phyloP scores from a whole-genome alignment of 2,329 filamentous ascomycete genomes.

The Botrytis paeoniae region DNA sequence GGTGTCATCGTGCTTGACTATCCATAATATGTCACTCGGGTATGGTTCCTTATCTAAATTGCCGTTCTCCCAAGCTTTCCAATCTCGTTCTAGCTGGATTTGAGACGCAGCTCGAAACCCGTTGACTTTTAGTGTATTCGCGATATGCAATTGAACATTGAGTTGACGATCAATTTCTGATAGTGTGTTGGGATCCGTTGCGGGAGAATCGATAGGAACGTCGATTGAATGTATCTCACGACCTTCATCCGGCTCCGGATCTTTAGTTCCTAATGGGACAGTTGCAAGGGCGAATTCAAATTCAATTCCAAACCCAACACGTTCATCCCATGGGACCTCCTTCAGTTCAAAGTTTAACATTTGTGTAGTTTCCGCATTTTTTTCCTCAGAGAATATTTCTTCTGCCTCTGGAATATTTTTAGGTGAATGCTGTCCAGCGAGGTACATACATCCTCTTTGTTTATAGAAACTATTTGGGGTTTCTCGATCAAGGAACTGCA shows the following conservation, averaged over 20 bases:
- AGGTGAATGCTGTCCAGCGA: not conserved
- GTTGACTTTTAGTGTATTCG: not conserved
- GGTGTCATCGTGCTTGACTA: conserved; percentile 17
- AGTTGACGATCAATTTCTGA: conserved; percentile 2
- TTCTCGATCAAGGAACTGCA: not conserved
- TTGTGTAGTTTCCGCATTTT: not conserved
- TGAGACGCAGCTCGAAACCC: conserved; percentile 14
- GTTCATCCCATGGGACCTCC: conserved; percentile 3
- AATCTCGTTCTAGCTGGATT: not conserved
- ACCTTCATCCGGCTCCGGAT: conserved; percentile 19
- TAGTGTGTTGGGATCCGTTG: not conserved
- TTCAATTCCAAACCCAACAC: conserved; percentile 30
- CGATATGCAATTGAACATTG: conserved; percentile 16
- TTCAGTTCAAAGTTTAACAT: conserved; percentile 9
- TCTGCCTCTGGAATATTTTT: not conserved
- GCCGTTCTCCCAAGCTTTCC: not conserved
- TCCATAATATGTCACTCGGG: conserved; percentile 12
- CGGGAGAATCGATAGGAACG: not conserved
- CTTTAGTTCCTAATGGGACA: not conserved
- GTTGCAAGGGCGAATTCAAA: conserved; percentile 28
- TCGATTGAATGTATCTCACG: conserved; percentile 15
- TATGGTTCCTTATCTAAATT: not conserved
- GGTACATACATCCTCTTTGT: not conserved
- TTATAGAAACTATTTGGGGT: not conserved
- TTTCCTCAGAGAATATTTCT: not conserved